Evolutionary conservation across 441 rosid genomes (phyloP).

Genomic region (Euphorbia schlechtendalii): DNA sequence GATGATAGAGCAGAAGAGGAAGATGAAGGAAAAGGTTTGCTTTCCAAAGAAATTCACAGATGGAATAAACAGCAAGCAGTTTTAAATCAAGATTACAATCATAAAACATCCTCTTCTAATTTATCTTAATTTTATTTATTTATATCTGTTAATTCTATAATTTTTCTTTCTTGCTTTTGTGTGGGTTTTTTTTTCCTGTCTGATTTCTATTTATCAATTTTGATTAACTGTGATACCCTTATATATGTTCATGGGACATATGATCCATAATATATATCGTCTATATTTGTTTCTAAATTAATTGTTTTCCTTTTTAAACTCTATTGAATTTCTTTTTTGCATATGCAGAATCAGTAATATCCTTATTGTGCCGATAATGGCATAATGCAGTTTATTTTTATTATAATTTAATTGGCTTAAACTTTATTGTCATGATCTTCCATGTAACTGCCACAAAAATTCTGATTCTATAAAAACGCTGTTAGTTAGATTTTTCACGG

Average conservation of each 20-base stretch:
- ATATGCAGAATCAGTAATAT: no score
- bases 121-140: background rate
- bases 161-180: background rate
- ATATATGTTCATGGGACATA: background rate
- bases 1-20: conserved; percentile 10
- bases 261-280: background rate
- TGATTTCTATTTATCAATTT: background rate
- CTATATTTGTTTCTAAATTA: background rate
- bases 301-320: no score
- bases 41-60: conserved; percentile 32
- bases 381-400: no score
- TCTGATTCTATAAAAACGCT: no score
- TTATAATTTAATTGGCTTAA: no score
- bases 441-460: no score
- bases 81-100: conserved; percentile 15
- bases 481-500: no score
- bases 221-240: background rate
- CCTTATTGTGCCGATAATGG: no score
- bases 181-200: background rate
- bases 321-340: no score
- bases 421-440: no score
- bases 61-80: conserved; percentile 33
- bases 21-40: conserved; percentile 22
- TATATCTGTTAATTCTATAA: background rate
- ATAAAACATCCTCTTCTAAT: conserved; percentile 10